Evolutionary conservation across 169 alveolate species (phyloP).

Genomic region (Plasmodium ovale): DNA sequence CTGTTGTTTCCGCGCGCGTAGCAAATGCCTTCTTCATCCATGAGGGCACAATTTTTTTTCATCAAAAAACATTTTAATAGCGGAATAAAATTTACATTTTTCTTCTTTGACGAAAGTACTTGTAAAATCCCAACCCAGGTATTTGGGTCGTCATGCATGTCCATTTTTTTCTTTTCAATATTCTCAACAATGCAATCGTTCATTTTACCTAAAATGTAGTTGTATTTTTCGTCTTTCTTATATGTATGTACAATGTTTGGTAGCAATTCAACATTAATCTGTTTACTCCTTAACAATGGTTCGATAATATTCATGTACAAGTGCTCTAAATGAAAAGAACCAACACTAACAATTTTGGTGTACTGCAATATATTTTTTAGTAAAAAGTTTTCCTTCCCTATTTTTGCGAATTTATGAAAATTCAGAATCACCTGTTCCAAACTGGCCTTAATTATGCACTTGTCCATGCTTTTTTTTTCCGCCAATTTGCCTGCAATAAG

Average conservation of each 20-base stretch:
- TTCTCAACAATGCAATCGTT: not conserved
- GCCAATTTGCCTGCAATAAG: slow-evolving; percentile 15
- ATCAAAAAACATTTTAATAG: slow-evolving; percentile 13
- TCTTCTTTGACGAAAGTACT: slow-evolving; percentile 34
- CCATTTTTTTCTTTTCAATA: not conserved
- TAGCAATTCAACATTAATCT: not conserved
- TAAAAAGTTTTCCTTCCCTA: not conserved
- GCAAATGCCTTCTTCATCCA: too few relatives aligned
- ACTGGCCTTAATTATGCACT: slow-evolving; percentile 7
- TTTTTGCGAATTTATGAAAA: slow-evolving; percentile 8
- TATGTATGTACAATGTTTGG: slow-evolving; percentile 53
- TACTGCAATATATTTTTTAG: slow-evolving; percentile 31
- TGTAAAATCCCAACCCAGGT: slow-evolving; percentile 43
- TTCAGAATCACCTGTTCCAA: slow-evolving; percentile 29
- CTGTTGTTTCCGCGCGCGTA: not conserved
- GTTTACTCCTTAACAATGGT: slow-evolving; percentile 25
- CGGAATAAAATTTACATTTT: slow-evolving; percentile 39
- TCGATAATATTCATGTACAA: slow-evolving; percentile 17
- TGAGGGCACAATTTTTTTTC: not conserved
- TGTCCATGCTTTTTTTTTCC: slow-evolving; percentile 42
- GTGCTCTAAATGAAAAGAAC: not conserved
- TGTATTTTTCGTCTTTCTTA: slow-evolving; percentile 26
- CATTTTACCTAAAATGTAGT: slow-evolving; percentile 21
- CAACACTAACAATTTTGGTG: slow-evolving; percentile 20
- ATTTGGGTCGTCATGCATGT: slow-evolving; percentile 16